These are phyloP conservation scores for Scolecobasidium constrictum DNA, from an alignment of 2,329 filamentous ascomycete species.

Conservation along the genomic window DNA sequence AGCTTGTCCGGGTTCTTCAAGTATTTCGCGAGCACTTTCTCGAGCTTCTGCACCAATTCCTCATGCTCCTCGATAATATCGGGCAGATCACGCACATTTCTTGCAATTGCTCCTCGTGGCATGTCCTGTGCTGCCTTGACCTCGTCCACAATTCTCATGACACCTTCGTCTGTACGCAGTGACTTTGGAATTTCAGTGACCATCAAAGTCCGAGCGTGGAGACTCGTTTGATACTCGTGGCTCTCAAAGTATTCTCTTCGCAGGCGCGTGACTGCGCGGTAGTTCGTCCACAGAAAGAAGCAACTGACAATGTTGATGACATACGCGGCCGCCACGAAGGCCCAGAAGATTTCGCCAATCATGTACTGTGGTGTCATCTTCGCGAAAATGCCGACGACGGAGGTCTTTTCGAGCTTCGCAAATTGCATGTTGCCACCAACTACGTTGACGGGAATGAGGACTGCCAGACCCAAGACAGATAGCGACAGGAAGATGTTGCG, in stretches of 20 bases:
- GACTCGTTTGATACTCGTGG: conserved; percentile 75
- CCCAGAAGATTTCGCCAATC: conserved; percentile 42
- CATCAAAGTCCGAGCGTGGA: conserved; percentile 61
- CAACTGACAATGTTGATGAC: conserved; percentile 64
- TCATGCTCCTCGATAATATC: conserved; percentile 77
- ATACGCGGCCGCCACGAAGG: conserved; percentile 48
- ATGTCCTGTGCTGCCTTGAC: conserved; percentile 69
- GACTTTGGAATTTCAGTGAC: conserved; percentile 69
- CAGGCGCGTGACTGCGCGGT: conserved; percentile 59
- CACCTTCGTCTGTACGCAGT: conserved; percentile 73
- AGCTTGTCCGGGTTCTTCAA: conserved; percentile 76
- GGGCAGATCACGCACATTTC: conserved; percentile 86
- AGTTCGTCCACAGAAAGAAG: conserved; percentile 84
- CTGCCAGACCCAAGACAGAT: conserved; percentile 58
- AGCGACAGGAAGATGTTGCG: conserved; percentile 76
- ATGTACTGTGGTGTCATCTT: conserved; percentile 48
- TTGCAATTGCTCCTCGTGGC: conserved; percentile 70
- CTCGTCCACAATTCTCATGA: conserved; percentile 71
- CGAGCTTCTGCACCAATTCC: conserved; percentile 67
- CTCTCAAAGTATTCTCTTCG: conserved; percentile 74
- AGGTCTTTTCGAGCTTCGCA: conserved; percentile 17
- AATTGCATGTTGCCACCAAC: conserved; percentile 20
- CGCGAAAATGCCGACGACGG: conserved; percentile 32
- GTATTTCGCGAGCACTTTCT: conserved; percentile 78
- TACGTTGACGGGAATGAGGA: conserved; percentile 78